phyloP scores from a whole-genome alignment of 805 yeast species.

The Candida sithepensis region DNA sequence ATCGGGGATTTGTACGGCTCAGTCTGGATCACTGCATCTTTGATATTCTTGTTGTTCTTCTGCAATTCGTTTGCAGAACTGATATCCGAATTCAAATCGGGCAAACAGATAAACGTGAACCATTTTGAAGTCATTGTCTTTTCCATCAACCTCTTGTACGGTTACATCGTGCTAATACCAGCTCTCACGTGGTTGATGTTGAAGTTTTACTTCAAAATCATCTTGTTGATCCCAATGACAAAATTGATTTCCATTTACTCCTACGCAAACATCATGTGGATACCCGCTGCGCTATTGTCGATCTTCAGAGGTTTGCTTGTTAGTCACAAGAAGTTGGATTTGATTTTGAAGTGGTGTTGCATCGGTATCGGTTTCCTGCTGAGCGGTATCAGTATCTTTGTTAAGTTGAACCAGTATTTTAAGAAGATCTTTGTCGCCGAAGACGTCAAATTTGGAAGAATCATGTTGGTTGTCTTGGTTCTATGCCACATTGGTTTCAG shows the following conservation, averaged over 20 bases:
- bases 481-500: constrained; percentile 56
- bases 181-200: constrained; percentile 46
- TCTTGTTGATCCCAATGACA: constrained; percentile 44
- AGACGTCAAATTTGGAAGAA: not conserved
- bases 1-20: constrained; percentile 80
- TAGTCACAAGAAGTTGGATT: constrained; percentile 40
- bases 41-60: constrained; percentile 70
- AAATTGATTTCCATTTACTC: constrained; percentile 76
- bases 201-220: constrained; percentile 51
- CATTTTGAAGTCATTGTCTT: constrained; percentile 64
- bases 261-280: constrained; percentile 79
- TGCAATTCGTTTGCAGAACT: constrained; percentile 67
- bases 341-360: constrained; percentile 57
- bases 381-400: constrained; percentile 53
- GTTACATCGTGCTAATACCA: constrained; percentile 72
- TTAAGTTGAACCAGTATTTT: constrained; percentile 42
- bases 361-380: constrained; percentile 57
- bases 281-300: constrained; percentile 69
- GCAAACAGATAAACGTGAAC: constrained; percentile 34
- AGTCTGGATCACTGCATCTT: constrained; percentile 85
- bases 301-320: constrained; percentile 54
- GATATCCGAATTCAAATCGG: constrained; percentile 43
- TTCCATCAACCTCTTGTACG: constrained; percentile 69
- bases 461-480: constrained; percentile 38
- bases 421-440: constrained; percentile 23